Evolutionary conservation across 164 flowering plant species (phyloP).

Genomic region (Chloranthus sessilifolius): DNA sequence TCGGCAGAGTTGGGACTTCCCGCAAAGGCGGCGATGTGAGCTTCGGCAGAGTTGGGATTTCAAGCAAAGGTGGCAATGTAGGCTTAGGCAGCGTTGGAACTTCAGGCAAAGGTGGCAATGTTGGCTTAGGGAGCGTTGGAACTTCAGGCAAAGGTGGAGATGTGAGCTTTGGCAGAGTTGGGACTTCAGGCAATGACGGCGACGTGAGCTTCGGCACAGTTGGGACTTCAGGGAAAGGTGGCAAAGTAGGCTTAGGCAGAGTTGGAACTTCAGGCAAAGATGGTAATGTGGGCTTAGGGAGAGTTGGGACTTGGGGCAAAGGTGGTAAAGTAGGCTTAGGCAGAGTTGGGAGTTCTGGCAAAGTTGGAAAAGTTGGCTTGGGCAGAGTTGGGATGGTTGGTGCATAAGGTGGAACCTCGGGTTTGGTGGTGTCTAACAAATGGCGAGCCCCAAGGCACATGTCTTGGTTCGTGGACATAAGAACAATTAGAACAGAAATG

Average conservation of each 20-base stretch:
- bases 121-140: not conserved
- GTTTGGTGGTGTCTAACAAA: too few species aligned
- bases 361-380: slow-evolving; percentile 12
- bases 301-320: slow-evolving; percentile 1
- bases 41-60: not conserved
- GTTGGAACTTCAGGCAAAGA: not conserved
- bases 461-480: too few species aligned
- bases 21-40: not conserved
- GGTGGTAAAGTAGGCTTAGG: slow-evolving; percentile 3
- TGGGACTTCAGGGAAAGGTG: not conserved
- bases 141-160: too few species aligned
- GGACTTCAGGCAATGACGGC: not conserved
- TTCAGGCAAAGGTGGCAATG: too few species aligned
- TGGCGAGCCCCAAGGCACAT: too few species aligned
- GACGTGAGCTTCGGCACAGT: too few species aligned
- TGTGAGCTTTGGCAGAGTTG: slow-evolving; percentile 8
- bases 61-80: not conserved
- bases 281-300: slow-evolving; percentile 6
- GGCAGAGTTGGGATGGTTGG: slow-evolving; percentile 20
- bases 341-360: slow-evolving; percentile 14
- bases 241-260: slow-evolving; percentile 1
- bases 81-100: not conserved
- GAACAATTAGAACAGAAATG: too few species aligned
- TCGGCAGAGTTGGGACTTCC: too few species aligned
- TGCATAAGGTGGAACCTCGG: too few species aligned